A percentile compares a stretch with the other conserved stretches of the same genome.
Evolutionary conservation across 805 yeast genomes (phyloP).

Genomic region (Candida arabinofermentans): DNA sequence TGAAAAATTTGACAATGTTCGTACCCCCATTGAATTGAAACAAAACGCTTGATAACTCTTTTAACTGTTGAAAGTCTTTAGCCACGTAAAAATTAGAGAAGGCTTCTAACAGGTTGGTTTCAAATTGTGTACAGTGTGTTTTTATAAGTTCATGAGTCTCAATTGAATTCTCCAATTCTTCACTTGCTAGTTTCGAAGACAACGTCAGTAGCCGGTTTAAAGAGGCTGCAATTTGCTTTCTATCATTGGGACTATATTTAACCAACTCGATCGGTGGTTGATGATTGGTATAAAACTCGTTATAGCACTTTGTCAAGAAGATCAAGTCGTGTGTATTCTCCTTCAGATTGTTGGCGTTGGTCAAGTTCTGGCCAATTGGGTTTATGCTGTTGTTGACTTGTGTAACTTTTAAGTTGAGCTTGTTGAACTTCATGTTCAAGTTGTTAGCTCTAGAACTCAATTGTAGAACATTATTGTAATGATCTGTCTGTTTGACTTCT

Average conservation of each 20-base stretch:
- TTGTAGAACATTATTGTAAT: conserved; percentile 60
- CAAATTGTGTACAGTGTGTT: conserved; percentile 74
- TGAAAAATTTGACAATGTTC: conserved; percentile 76
- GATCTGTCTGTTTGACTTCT: conserved; percentile 56
- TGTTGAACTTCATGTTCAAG: conserved; percentile 44
- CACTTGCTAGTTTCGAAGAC: conserved; percentile 59
- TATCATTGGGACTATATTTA: conserved; percentile 26
- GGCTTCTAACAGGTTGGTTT: conserved; percentile 59
- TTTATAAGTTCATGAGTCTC: conserved; percentile 46
- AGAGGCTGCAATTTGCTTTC: conserved; percentile 57
- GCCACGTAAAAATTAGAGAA: conserved; percentile 73
- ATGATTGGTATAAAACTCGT: conserved; percentile 63
- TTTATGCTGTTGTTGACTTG: conserved; percentile 56
- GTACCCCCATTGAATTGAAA: conserved; percentile 82
- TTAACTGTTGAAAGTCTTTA: conserved; percentile 67
- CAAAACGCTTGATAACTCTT: conserved; percentile 68
- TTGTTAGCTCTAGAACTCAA: conserved; percentile 40
- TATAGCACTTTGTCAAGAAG: conserved; percentile 70
- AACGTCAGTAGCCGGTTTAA: conserved; percentile 62
- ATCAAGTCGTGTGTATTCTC: conserved; percentile 71
- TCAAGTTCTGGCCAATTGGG: conserved; percentile 67
- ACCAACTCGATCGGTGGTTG: conserved; percentile 53
- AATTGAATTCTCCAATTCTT: conserved; percentile 41
- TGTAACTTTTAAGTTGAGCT: conserved; percentile 49
- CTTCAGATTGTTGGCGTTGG: conserved; percentile 64